Conservation (phyloP, 1,284 basidiomycete genomes). For the Malassezia restricta region DNA sequence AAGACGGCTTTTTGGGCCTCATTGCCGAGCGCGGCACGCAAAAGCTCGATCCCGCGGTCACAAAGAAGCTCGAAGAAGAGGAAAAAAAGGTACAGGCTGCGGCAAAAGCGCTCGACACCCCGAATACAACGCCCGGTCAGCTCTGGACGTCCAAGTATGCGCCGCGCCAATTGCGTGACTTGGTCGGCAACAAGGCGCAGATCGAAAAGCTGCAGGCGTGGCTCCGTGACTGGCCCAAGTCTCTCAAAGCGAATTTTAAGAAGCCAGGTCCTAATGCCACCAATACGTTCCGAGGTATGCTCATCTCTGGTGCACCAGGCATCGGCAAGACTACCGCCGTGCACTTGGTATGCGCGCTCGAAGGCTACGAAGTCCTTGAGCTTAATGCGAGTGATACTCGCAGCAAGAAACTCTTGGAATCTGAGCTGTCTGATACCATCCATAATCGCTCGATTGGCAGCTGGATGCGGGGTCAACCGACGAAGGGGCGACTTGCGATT, state of each 20-base stretch:
- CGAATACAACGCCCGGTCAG: constrained; percentile 32
- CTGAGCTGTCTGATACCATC: constrained; percentile 46
- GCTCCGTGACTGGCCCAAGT: constrained; percentile 64
- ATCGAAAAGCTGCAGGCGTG: constrained; percentile 73
- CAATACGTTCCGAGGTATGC: constrained; percentile 71
- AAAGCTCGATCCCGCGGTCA: constrained; percentile 62
- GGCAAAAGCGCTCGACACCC: constrained; percentile 27
- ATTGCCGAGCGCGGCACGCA: constrained; percentile 30
- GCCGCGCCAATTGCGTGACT: constrained; percentile 69
- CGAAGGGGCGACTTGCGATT: constrained; percentile 60
- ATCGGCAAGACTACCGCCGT: constrained; percentile 97
- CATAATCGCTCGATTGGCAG: constrained; percentile 68
- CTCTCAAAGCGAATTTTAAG: constrained; percentile 54
- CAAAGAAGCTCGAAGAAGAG: constrained; percentile 72
- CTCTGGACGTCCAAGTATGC: constrained; percentile 96
- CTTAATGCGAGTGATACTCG: constrained; percentile 89
- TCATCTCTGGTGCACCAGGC: constrained; percentile 86
- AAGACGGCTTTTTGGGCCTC: constrained; percentile 75
- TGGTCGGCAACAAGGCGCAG: constrained; percentile 84
- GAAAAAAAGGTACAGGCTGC: constrained; percentile 50
- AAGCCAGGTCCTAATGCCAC: constrained; percentile 84
- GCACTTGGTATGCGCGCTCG: constrained; percentile 75
- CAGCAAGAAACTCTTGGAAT: constrained; percentile 93
- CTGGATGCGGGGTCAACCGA: constrained; percentile 53
- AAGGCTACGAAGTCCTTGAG: constrained; percentile 82